Percentiles rank a stretch among this genome's conserved stretches.
Conservation (phyloP, 352 stramenopile species). For the Phytophthora megakarya region DNA sequence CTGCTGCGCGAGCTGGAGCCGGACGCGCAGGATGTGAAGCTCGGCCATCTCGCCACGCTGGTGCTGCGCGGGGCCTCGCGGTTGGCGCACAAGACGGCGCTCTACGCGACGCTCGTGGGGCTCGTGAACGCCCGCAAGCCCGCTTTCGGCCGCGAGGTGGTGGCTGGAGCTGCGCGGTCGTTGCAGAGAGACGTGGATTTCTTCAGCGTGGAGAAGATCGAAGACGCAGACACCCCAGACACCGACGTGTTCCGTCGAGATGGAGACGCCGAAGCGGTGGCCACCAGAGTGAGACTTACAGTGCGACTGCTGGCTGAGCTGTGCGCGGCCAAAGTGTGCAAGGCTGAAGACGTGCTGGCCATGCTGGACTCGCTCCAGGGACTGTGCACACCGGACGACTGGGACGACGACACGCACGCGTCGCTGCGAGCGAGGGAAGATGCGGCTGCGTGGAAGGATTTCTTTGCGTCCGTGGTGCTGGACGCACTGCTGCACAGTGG, state of each 20-base stretch:
- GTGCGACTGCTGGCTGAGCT: constrained; percentile 72
- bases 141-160: constrained; percentile 58
- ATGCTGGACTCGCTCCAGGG: constrained; percentile 68
- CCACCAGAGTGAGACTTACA: constrained; percentile 57
- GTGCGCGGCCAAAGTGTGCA: constrained; percentile 59
- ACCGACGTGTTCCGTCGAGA: constrained; percentile 30
- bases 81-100: constrained; percentile 71
- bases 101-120: constrained; percentile 69
- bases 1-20: constrained; percentile 60
- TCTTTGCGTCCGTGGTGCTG: constrained; percentile 70
- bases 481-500: constrained; percentile 72
- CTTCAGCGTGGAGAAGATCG: constrained; percentile 43
- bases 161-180: constrained; percentile 38
- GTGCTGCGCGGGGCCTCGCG: constrained; percentile 58
- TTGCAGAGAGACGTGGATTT: constrained; percentile 70
- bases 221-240: constrained; percentile 24
- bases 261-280: constrained; percentile 49
- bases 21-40: constrained; percentile 62
- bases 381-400: constrained; percentile 68
- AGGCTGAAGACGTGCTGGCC: constrained; percentile 62
- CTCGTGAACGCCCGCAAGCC: constrained; percentile 70
- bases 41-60: constrained; percentile 56
- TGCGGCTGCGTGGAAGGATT: constrained; percentile 76
- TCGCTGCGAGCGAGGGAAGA: constrained; percentile 53
- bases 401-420: constrained; percentile 47